These are phyloP conservation scores for Fusarium nodosum DNA, from an alignment of 2,329 filamentous ascomycete genomes.

Conservation along the genomic window DNA sequence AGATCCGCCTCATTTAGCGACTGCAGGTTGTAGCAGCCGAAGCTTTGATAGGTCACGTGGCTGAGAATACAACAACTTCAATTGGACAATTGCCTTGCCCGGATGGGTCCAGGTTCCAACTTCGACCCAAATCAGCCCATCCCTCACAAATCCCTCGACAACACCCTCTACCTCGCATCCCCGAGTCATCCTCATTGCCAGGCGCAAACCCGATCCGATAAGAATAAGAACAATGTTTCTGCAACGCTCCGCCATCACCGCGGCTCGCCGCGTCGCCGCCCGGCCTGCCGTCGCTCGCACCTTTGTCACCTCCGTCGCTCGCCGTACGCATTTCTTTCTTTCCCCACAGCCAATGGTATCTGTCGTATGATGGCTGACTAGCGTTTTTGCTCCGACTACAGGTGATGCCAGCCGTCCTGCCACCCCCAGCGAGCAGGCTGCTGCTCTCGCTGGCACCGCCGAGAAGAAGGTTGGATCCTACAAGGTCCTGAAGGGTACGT, in stretches of 20 bases:
- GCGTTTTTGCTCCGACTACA: constrained; percentile 45
- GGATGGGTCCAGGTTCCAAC: constrained; percentile 53
- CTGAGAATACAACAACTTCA: constrained; percentile 31
- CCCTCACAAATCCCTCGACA: constrained; percentile 63
- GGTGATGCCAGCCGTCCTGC: constrained; percentile 56
- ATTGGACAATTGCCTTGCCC: constrained; percentile 56
- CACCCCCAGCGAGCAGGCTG: constrained; percentile 56
- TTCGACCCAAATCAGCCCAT: constrained; percentile 62
- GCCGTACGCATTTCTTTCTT: constrained; percentile 63
- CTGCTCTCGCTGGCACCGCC: constrained; percentile 55
- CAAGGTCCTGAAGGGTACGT: constrained; percentile 64
- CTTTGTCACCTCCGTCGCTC: constrained; percentile 71
- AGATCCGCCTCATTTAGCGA: constrained; percentile 34
- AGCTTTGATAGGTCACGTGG: constrained; percentile 53
- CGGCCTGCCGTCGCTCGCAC: constrained; percentile 68
- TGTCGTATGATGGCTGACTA: constrained; percentile 53
- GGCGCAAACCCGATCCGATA: constrained; percentile 43
- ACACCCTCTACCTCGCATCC: constrained; percentile 45
- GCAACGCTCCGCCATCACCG: constrained; percentile 72
- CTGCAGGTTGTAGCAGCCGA: constrained; percentile 6
- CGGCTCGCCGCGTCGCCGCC: constrained; percentile 70
- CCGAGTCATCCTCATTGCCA: constrained; percentile 43
- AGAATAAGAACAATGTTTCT: constrained; percentile 64
- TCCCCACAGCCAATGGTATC: constrained; percentile 45
- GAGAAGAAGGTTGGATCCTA: constrained; percentile 63